Conservation (phyloP, 306 rosid species). For the Styphnolobium japonicum region DNA sequence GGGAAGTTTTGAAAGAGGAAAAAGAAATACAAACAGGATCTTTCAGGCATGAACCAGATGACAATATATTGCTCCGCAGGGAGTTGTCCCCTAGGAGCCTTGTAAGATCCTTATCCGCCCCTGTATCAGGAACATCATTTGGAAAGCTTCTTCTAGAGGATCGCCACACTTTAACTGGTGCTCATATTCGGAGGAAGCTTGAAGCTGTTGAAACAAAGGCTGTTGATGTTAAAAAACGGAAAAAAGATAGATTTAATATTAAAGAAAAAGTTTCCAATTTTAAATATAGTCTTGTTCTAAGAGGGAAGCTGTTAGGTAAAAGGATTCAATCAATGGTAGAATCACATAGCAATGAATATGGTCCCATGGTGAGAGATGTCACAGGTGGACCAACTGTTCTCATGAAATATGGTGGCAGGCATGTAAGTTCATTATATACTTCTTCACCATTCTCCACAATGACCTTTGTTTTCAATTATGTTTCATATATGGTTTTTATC, state of each 20-base stretch:
- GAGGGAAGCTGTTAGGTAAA: slow-evolving; percentile 62
- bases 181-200: slow-evolving; percentile 65
- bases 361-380: slow-evolving; percentile 43
- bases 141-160: slow-evolving; percentile 82
- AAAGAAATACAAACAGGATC: slow-evolving; percentile 55
- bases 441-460: background rate
- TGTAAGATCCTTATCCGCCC: slow-evolving; percentile 77
- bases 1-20: slow-evolving; percentile 39
- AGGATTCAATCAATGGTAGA: slow-evolving; percentile 51
- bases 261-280: slow-evolving; percentile 75
- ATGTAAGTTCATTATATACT: slow-evolving; percentile 43
- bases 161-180: slow-evolving; percentile 65
- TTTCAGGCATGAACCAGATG: slow-evolving; percentile 53
- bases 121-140: slow-evolving; percentile 73
- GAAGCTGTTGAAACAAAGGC: slow-evolving; percentile 52
- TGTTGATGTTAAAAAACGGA: slow-evolving; percentile 39
- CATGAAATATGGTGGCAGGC: slow-evolving; percentile 54
- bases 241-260: slow-evolving; percentile 63
- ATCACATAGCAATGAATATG: slow-evolving; percentile 35
- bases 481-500: slow-evolving; percentile 17
- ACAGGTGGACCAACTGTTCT: slow-evolving; percentile 78
- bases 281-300: slow-evolving; percentile 53
- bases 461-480: slow-evolving; percentile 15
- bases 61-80: slow-evolving; percentile 35
- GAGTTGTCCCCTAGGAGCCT: slow-evolving; percentile 72